These are phyloP conservation scores for Crithidia expoeki DNA, from an alignment of 208 protist genomes.

Conservation along the genomic window DNA sequence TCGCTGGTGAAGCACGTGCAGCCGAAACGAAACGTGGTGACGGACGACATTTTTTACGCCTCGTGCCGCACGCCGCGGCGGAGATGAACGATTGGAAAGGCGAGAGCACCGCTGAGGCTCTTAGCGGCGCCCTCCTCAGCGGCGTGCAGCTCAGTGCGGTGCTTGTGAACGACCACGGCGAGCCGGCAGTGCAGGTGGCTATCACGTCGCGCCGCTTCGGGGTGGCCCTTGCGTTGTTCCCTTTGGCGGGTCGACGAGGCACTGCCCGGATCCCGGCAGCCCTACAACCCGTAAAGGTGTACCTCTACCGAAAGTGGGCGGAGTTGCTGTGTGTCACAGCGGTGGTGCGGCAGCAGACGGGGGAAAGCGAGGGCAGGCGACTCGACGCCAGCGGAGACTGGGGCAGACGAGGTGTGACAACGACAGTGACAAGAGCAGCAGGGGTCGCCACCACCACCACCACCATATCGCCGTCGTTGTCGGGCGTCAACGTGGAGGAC, in stretches of 20 bases:
- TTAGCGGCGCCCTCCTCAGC: slow-evolving; percentile 24
- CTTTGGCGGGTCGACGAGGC: slow-evolving; percentile 28
- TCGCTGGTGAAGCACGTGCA: not conserved
- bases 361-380: slow-evolving; percentile 14
- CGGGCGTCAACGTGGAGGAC: not conserved
- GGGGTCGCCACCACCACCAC: not conserved
- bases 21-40: not conserved
- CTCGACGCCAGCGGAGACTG: slow-evolving; percentile 14
- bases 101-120: slow-evolving; percentile 23
- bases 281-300: slow-evolving; percentile 30
- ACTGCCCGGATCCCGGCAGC: slow-evolving; percentile 21
- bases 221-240: slow-evolving; percentile 39
- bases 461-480: not conserved
- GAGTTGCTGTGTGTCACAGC: slow-evolving; percentile 28
- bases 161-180: slow-evolving; percentile 33
- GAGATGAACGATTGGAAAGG: slow-evolving; percentile 41
- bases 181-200: slow-evolving; percentile 39
- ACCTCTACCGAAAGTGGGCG: slow-evolving; percentile 26
- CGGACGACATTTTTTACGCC: slow-evolving; percentile 29
- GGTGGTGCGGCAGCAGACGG: slow-evolving; percentile 16
- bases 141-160: slow-evolving; percentile 40
- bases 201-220: slow-evolving; percentile 40
- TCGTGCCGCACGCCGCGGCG: slow-evolving; percentile 46
- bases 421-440: not conserved
- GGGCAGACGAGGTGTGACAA: not conserved